Conservation (phyloP, 805 yeast species). For the Myxozyma geophila region DNA sequence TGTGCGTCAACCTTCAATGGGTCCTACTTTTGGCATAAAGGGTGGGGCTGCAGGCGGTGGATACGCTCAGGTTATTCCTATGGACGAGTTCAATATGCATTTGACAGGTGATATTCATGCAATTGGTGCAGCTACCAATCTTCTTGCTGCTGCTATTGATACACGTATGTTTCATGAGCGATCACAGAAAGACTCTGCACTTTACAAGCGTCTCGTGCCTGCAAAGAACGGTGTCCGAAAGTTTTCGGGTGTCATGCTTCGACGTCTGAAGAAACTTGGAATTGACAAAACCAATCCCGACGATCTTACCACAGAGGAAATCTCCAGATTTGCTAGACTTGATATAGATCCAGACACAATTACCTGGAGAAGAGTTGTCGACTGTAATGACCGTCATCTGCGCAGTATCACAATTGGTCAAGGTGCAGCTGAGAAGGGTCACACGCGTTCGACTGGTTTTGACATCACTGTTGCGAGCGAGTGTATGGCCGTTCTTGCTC, state of each 20-base stretch:
- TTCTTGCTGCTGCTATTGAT: slow-evolving; percentile 94
- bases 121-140: slow-evolving; percentile 87
- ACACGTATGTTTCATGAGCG: slow-evolving; percentile 95
- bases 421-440: slow-evolving; percentile 91
- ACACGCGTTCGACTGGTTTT: slow-evolving; percentile 84
- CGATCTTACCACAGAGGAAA: slow-evolving; percentile 76
- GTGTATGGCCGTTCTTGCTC: slow-evolving; percentile 92
- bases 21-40: slow-evolving; percentile 97
- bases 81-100: slow-evolving; percentile 98
- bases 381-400: slow-evolving; percentile 88
- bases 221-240: slow-evolving; percentile 76
- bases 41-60: slow-evolving; percentile 99
- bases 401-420: slow-evolving; percentile 88
- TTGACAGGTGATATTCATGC: slow-evolving; percentile 98
- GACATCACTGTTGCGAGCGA: slow-evolving; percentile 97
- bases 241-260: slow-evolving; percentile 78
- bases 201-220: slow-evolving; percentile 86
- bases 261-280: slow-evolving; percentile 79
- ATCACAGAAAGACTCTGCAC: slow-evolving; percentile 79
- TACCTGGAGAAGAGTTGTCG: slow-evolving; percentile 91
- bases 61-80: slow-evolving; percentile 94
- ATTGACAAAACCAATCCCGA: slow-evolving; percentile 79
- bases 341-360: slow-evolving; percentile 91
- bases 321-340: slow-evolving; percentile 73
- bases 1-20: slow-evolving; percentile 98